Evolutionary conservation across 495 filamentous ascomycete genomes (phyloP).

Genomic region (Neurospora tetrasperma): DNA sequence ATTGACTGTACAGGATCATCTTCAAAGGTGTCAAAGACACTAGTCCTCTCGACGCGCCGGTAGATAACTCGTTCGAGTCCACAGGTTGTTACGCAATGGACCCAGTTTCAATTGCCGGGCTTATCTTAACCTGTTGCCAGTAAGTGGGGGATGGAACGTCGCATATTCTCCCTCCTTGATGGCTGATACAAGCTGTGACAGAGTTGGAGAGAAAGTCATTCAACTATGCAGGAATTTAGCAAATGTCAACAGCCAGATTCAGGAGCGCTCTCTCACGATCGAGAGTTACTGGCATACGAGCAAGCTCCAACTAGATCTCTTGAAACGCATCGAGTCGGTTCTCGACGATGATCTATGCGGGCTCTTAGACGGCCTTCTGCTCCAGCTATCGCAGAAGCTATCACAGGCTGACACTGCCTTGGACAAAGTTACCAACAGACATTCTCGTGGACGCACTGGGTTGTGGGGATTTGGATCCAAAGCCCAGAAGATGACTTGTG

Average conservation of each 20-base stretch:
- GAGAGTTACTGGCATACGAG: slow-evolving; percentile 26
- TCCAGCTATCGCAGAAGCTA: slow-evolving; percentile 1
- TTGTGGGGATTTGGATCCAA: not conserved
- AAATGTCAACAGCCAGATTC: slow-evolving; percentile 16
- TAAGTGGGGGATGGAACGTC: not conserved
- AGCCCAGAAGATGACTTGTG: slow-evolving; percentile 3
- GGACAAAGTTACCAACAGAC: not conserved
- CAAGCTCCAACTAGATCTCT: slow-evolving; percentile 26
- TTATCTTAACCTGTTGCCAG: not conserved
- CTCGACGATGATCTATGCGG: slow-evolving; percentile 27
- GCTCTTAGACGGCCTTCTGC: slow-evolving; percentile 3
- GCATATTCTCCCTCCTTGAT: not conserved
- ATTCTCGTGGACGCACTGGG: not conserved
- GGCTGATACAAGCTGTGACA: not conserved
- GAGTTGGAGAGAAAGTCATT: not conserved
- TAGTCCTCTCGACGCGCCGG: no score
- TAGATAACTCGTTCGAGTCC: no score
- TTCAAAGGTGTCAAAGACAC: no score
- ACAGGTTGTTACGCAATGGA: not conserved
- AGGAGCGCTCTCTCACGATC: slow-evolving; percentile 24
- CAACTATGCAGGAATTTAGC: not conserved
- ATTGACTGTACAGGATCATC: no score
- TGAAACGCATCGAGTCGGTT: slow-evolving; percentile 19
- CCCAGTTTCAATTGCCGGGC: not conserved
- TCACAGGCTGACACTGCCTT: not conserved